Conservation (phyloP, 805 yeast genomes). For the Metschnikowia arizonensis region DNA sequence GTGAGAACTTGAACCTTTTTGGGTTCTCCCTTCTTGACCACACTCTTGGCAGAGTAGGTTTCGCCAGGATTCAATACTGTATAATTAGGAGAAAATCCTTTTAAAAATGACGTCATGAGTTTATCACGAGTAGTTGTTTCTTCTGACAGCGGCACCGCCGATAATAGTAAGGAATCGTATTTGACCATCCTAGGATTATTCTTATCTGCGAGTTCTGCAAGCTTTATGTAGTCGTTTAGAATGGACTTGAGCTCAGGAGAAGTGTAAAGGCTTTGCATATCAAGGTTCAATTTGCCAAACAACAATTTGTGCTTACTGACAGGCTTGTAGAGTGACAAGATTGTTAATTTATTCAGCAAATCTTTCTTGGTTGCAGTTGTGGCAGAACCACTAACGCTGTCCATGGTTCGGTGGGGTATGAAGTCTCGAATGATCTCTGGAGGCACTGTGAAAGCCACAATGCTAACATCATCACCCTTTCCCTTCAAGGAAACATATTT, state of each 20-base stretch:
- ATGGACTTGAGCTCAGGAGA: conserved; percentile 50
- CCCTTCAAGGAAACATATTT: conserved; percentile 71
- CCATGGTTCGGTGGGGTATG: conserved; percentile 52
- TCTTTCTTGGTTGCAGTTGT: conserved; percentile 25
- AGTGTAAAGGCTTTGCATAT: conserved; percentile 44
- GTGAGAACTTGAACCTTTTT: conserved; percentile 66
- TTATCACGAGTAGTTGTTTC: conserved; percentile 38
- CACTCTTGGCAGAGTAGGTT: conserved; percentile 3
- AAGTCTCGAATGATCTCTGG: conserved; percentile 49
- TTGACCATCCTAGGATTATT: conserved; percentile 51
- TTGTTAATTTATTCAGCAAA: conserved; percentile 24
- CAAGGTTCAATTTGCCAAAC: conserved; percentile 40
- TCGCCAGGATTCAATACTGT: conserved; percentile 48
- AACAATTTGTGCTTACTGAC: conserved; percentile 45
- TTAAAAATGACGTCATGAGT: conserved; percentile 42
- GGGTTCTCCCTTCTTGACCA: conserved; percentile 50
- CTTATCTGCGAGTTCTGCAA: conserved; percentile 46
- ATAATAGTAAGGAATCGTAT: conserved; percentile 52
- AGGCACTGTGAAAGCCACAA: conserved; percentile 26
- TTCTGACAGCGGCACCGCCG: conserved; percentile 33
- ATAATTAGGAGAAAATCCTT: conserved; percentile 48
- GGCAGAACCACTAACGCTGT: conserved; percentile 21
- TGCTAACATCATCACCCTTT: conserved; percentile 72
- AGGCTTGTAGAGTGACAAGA: conserved; percentile 53
- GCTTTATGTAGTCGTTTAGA: conserved; percentile 53